These are phyloP conservation scores for Salix caprea DNA, from an alignment of 345 rosid genomes.

Conservation along the genomic window DNA sequence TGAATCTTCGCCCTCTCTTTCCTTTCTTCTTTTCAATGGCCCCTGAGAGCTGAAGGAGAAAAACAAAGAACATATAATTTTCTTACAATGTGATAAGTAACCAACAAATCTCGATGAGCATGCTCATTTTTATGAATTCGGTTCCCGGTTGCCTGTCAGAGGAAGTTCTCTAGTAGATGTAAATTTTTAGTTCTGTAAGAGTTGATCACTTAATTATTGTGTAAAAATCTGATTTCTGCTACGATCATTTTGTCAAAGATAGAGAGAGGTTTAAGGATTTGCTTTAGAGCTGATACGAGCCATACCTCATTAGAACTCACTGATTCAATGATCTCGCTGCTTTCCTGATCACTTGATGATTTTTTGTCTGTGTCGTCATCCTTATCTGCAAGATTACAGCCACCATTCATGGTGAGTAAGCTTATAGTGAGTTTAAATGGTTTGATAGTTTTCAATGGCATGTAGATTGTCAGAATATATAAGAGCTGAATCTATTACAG, in stretches of 20 bases:
- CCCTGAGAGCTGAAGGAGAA: conserved; percentile 6
- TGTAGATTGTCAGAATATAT: background rate
- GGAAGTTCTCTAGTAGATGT: no score
- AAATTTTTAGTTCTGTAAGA: no score
- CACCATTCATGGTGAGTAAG: background rate
- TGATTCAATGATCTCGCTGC: background rate
- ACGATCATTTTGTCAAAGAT: no score
- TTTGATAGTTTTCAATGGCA: no score
- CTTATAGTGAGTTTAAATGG: background rate
- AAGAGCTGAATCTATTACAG: no score
- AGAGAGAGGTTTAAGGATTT: no score
- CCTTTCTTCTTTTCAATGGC: conserved; percentile 10
- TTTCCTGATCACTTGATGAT: background rate
- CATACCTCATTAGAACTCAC: conserved; percentile 1
- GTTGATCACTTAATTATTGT: no score
- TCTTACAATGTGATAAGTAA: background rate
- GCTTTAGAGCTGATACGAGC: background rate
- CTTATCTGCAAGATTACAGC: background rate
- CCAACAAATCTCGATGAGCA: no score
- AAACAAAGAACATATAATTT: background rate
- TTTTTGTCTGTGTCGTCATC: conserved; percentile 5
- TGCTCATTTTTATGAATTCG: no score
- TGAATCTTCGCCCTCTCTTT: conserved; percentile 13
- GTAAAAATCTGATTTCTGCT: no score
- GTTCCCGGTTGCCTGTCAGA: no score